phyloP scores from a whole-genome alignment of 805 yeast species.

The Yamadazyma nakazawae region DNA sequence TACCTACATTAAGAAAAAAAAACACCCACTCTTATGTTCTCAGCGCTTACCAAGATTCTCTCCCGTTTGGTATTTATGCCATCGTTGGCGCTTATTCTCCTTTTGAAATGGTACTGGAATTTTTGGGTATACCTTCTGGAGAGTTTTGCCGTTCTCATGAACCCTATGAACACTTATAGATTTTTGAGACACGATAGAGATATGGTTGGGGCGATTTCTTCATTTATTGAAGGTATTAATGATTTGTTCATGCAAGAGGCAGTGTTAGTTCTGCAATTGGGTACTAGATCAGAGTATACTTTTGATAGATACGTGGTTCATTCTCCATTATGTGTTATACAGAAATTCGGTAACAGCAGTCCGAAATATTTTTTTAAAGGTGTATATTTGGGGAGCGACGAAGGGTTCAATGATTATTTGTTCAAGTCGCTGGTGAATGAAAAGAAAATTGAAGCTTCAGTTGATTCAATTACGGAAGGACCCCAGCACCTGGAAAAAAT shows the following conservation, averaged over 20 bases:
- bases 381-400: constrained; percentile 12
- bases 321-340: constrained; percentile 28
- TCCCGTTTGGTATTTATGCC: constrained; percentile 2
- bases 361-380: constrained; percentile 15
- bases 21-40: not conserved
- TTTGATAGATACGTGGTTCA: constrained; percentile 38
- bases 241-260: not conserved
- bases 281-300: constrained; percentile 29
- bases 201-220: not conserved
- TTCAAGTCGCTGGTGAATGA: not conserved
- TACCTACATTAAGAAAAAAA: not conserved
- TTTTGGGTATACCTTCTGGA: constrained; percentile 7
- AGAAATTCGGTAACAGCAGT: constrained; percentile 15
- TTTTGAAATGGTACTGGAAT: constrained; percentile 10
- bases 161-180: not conserved
- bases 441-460: not conserved
- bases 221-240: not conserved
- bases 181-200: not conserved
- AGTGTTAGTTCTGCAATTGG: not conserved
- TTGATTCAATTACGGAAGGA: not conserved
- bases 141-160: not conserved
- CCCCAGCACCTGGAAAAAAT: not conserved
- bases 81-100: not conserved
- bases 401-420: constrained; percentile 18
- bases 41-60: not conserved